These are phyloP conservation scores for Podila epigama DNA, from an alignment of 192 early-diverging fungal species.

Conservation along the genomic window DNA sequence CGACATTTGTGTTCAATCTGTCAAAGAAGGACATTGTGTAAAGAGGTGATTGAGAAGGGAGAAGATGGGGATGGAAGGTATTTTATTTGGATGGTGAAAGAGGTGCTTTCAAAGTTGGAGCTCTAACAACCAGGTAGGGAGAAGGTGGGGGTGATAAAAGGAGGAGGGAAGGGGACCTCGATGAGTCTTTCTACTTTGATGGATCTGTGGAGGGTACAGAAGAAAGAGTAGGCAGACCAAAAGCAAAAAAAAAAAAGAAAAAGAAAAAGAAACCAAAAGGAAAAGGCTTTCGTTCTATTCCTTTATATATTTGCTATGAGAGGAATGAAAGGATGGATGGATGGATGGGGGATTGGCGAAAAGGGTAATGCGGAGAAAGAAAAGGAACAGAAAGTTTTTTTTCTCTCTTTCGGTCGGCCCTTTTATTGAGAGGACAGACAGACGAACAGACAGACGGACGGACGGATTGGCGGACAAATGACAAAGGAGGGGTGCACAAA, in stretches of 20 bases:
- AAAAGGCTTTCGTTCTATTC: background rate
- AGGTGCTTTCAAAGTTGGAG: slow-evolving; percentile 32
- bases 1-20: slow-evolving; percentile 29
- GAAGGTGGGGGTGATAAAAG: background rate
- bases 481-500: too few relatives aligned
- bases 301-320: background rate
- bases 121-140: slow-evolving; percentile 14
- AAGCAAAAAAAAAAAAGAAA: background rate
- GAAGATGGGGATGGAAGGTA: background rate
- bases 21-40: slow-evolving; percentile 29
- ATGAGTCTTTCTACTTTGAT: background rate
- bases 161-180: slow-evolving; percentile 10
- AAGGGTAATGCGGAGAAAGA: too few relatives aligned
- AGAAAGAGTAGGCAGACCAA: background rate
- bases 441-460: too few relatives aligned
- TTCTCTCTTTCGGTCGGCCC: too few relatives aligned
- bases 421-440: too few relatives aligned
- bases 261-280: background rate
- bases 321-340: background rate
- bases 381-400: too few relatives aligned
- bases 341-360: too few relatives aligned
- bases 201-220: slow-evolving; percentile 1
- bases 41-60: background rate
- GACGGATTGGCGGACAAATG: too few relatives aligned
- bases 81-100: background rate